Evolutionary conservation across 495 filamentous ascomycete genomes (phyloP).

Genomic region (Lichina pygmaea): DNA sequence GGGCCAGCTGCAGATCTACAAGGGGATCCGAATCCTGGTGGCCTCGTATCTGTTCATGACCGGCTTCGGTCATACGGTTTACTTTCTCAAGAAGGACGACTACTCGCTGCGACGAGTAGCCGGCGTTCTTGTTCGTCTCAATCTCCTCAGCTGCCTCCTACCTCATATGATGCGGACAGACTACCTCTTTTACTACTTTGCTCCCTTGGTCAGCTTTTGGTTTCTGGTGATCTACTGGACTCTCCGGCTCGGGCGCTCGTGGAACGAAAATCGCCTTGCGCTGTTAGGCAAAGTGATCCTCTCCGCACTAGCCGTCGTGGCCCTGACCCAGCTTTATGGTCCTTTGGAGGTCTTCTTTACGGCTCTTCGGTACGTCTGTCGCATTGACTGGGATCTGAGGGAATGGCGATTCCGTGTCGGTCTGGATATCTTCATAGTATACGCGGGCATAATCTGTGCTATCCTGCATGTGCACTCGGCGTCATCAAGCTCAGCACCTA

Average conservation of each 20-base stretch:
- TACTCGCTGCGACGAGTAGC: conserved; percentile 24
- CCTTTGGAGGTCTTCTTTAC: conserved; percentile 17
- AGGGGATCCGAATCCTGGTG: conserved; percentile 25
- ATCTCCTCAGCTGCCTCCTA: conserved; percentile 23
- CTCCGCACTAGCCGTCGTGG: conserved; percentile 16
- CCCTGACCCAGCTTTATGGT: conserved; percentile 16
- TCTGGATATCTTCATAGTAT: conserved; percentile 24
- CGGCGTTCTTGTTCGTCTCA: conserved; percentile 24
- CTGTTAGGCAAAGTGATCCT: conserved; percentile 21
- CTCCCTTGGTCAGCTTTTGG: conserved; percentile 31
- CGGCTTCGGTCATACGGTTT: conserved; percentile 30
- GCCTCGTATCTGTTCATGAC: conserved; percentile 33
- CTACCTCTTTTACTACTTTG: conserved; percentile 33
- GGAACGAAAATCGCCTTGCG: conserved; percentile 17
- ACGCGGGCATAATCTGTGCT: conserved; percentile 22
- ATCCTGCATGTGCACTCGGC: conserved; percentile 10
- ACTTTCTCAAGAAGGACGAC: conserved; percentile 23
- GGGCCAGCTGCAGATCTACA: conserved; percentile 21
- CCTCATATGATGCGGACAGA: conserved; percentile 29
- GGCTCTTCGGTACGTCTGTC: conserved; percentile 11
- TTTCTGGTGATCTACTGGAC: conserved; percentile 26
- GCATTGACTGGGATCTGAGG: conserved; percentile 16
- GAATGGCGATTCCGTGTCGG: conserved; percentile 20
- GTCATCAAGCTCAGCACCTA: conserved; percentile 3
- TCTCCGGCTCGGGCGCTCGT: conserved; percentile 13